These are phyloP conservation scores for Capsicum pubescens DNA, from an alignment of 257 asterid species.

Conservation along the genomic window DNA sequence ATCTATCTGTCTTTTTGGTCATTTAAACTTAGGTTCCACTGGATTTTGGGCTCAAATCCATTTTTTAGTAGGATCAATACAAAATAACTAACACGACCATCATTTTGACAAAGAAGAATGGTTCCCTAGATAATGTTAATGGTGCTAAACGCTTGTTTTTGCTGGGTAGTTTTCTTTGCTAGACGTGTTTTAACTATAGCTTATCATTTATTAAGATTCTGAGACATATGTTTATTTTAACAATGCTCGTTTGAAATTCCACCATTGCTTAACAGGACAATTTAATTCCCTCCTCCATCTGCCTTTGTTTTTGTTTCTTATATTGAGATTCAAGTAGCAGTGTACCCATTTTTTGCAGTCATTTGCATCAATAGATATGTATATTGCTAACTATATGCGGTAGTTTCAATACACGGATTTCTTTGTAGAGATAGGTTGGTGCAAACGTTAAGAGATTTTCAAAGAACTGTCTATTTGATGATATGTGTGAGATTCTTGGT, in stretches of 20 bases:
- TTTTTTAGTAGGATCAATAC: conserved; percentile 85
- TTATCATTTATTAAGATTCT: neutral
- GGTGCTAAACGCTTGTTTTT: neutral
- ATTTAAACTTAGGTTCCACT: conserved; percentile 60
- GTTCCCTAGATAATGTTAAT: neutral
- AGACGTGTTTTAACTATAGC: neutral
- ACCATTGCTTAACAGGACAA: neutral
- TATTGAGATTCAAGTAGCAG: neutral
- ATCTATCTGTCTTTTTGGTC: neutral
- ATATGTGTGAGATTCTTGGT: too few relatives aligned
- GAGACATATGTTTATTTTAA: neutral
- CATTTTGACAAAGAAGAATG: conserved; percentile 11
- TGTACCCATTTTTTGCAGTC: neutral
- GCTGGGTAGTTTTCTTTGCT: neutral
- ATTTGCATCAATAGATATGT: neutral
- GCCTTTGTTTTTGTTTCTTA: neutral
- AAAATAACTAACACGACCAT: conserved; percentile 83
- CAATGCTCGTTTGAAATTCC: neutral
- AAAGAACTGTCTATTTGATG: neutral
- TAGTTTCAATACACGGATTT: neutral
- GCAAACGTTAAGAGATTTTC: neutral
- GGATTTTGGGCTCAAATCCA: conserved; percentile 83
- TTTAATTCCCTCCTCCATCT: neutral
- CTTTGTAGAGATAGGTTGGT: neutral
- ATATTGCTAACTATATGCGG: neutral